Conservation (phyloP, 1,284 basidiomycete species). For the Naganishia sp. region DNA sequence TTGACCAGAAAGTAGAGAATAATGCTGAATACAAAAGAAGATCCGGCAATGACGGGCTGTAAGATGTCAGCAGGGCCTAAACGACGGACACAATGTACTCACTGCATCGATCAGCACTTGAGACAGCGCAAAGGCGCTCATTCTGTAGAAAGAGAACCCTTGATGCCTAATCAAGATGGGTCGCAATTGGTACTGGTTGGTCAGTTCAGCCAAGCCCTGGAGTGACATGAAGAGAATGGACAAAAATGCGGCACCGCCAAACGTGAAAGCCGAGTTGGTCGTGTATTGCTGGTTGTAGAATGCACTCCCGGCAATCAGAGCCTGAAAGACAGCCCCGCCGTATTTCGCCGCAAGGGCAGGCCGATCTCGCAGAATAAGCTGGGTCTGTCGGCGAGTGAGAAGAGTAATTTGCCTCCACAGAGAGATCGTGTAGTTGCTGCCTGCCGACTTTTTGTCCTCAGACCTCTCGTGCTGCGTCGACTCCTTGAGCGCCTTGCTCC, state of each 20-base stretch:
- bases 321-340: conserved; percentile 55
- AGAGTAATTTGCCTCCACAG: conserved; percentile 64
- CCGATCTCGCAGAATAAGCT: conserved; percentile 30
- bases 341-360: conserved; percentile 29
- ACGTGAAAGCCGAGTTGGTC: conserved; percentile 69
- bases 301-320: conserved; percentile 70
- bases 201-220: conserved; percentile 63
- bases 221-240: conserved; percentile 52
- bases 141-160: conserved; percentile 22
- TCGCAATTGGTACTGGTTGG: conserved; percentile 65
- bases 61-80: background rate
- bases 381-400: conserved; percentile 25
- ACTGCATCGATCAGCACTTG: conserved; percentile 63
- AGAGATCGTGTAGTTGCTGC: conserved; percentile 76
- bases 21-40: conserved; percentile 59
- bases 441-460: conserved; percentile 73
- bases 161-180: conserved; percentile 61
- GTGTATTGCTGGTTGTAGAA: conserved; percentile 64
- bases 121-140: conserved; percentile 56
- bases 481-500: conserved; percentile 60
- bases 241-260: conserved; percentile 61
- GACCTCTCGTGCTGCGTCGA: conserved; percentile 57
- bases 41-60: conserved; percentile 63
- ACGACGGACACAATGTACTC: background rate
- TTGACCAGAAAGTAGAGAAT: conserved; percentile 68